Conservation (phyloP, 1,139 yeast genomes). For the Blastobotrys arbuscula region DNA sequence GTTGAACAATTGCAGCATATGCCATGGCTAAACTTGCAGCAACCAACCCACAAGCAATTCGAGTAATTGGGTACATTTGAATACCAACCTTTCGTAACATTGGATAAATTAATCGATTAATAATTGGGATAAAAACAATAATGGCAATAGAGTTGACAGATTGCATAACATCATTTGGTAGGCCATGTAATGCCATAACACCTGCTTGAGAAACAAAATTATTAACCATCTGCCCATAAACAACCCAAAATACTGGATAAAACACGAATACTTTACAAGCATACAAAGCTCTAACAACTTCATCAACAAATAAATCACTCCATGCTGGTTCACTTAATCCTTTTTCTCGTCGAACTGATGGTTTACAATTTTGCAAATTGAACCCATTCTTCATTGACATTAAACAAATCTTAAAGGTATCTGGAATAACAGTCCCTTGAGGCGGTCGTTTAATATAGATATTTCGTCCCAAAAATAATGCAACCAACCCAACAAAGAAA, state of each 20-base stretch:
- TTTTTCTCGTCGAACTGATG: conserved; percentile 38
- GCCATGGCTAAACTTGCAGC: conserved; percentile 66
- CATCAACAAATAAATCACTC: conserved; percentile 59
- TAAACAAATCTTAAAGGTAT: conserved; percentile 47
- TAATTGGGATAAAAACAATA: conserved; percentile 56
- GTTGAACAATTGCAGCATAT: conserved; percentile 78
- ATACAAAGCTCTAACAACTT: conserved; percentile 49
- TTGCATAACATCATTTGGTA: conserved; percentile 64
- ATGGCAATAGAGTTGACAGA: conserved; percentile 57
- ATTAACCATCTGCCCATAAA: conserved; percentile 62
- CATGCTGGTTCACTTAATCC: conserved; percentile 44
- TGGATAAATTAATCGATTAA: conserved; percentile 52
- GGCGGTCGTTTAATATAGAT: conserved; percentile 57
- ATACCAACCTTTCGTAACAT: conserved; percentile 45
- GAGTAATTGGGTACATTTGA: conserved; percentile 50
- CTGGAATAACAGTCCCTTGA: conserved; percentile 55
- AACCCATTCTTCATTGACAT: conserved; percentile 47
- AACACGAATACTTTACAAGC: conserved; percentile 61
- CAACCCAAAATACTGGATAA: conserved; percentile 63
- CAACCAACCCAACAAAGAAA: conserved; percentile 55
- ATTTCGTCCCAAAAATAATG: conserved; percentile 52
- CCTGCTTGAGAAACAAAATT: conserved; percentile 64
- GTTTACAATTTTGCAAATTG: conserved; percentile 50
- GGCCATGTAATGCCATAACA: conserved; percentile 55
- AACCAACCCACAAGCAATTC: conserved; percentile 71